These are phyloP conservation scores for Durio zibethinus DNA, from an alignment of 345 rosid genomes.

Conservation along the genomic window DNA sequence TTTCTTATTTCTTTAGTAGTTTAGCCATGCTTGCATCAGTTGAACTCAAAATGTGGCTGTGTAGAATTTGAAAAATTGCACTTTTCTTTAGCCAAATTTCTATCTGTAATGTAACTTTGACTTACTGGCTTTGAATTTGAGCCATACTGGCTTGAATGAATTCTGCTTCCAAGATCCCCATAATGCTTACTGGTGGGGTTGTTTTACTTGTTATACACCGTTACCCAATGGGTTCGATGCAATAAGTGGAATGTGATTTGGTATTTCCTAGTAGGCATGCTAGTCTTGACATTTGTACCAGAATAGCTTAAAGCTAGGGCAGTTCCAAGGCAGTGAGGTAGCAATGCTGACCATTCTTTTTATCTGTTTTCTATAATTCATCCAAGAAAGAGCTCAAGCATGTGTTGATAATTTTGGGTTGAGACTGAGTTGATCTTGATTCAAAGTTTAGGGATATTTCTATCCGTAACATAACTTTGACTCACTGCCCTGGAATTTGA, in stretches of 20 bases:
- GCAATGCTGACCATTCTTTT: not conserved
- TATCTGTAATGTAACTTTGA: not conserved
- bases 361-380: not conserved
- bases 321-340: not conserved
- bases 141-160: not conserved
- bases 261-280: not conserved
- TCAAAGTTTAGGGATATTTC: not conserved
- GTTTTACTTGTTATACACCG: not conserved
- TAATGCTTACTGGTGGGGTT: not conserved
- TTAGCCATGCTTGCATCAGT: not conserved
- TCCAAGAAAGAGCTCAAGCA: constrained; percentile 5
- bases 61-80: not conserved
- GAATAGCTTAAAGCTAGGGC: not conserved
- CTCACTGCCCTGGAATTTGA: not conserved
- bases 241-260: not conserved
- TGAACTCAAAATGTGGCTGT: not conserved
- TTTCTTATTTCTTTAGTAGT: not conserved
- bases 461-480: too few species aligned
- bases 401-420: not conserved
- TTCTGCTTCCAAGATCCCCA: not conserved
- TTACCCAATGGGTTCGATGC: not conserved
- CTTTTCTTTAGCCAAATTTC: not conserved
- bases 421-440: constrained; percentile 4
- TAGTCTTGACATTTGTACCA: not conserved
- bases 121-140: not conserved